phyloP scores from a whole-genome alignment of 805 yeast species.

The Schwanniomyces polymorphus region DNA sequence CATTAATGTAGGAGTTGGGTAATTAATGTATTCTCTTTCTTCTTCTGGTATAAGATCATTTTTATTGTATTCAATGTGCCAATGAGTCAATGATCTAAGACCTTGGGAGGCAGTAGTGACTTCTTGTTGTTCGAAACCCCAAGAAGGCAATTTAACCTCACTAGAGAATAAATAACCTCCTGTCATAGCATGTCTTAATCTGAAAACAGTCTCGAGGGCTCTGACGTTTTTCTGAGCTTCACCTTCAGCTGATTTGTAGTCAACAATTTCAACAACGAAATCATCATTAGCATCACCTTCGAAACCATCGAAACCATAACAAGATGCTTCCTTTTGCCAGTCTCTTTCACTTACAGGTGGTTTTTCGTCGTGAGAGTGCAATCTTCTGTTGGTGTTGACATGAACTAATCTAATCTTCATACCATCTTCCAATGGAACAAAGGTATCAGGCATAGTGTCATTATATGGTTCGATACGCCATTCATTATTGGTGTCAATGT shows the following conservation, averaged over 20 bases:
- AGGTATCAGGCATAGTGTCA: slow-evolving; percentile 54
- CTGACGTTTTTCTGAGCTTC: slow-evolving; percentile 55
- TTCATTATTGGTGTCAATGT: slow-evolving; percentile 69
- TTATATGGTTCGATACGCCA: slow-evolving; percentile 73
- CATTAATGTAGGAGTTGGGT: slow-evolving; percentile 53
- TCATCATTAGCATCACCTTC: slow-evolving; percentile 85
- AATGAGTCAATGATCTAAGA: slow-evolving; percentile 54
- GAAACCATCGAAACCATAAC: slow-evolving; percentile 76
- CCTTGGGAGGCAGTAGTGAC: slow-evolving; percentile 80
- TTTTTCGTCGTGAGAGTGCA: slow-evolving; percentile 82
- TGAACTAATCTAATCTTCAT: slow-evolving; percentile 71
- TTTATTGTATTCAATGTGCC: slow-evolving; percentile 74
- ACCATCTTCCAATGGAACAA: slow-evolving; percentile 65
- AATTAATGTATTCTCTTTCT: slow-evolving; percentile 35
- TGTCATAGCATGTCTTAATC: slow-evolving; percentile 76
- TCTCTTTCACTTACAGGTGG: slow-evolving; percentile 75
- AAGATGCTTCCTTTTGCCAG: slow-evolving; percentile 82
- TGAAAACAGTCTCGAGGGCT: slow-evolving; percentile 69
- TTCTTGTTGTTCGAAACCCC: slow-evolving; percentile 86
- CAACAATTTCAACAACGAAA: slow-evolving; percentile 71
- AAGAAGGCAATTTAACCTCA: slow-evolving; percentile 70
- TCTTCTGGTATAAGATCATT: slow-evolving; percentile 45
- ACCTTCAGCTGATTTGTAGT: slow-evolving; percentile 48
- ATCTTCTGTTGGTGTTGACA: slow-evolving; percentile 56
- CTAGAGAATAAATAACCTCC: slow-evolving; percentile 79